Evolutionary conservation across 202 grass and related monocot genomes (phyloP).

Genomic region (Setaria italica): DNA sequence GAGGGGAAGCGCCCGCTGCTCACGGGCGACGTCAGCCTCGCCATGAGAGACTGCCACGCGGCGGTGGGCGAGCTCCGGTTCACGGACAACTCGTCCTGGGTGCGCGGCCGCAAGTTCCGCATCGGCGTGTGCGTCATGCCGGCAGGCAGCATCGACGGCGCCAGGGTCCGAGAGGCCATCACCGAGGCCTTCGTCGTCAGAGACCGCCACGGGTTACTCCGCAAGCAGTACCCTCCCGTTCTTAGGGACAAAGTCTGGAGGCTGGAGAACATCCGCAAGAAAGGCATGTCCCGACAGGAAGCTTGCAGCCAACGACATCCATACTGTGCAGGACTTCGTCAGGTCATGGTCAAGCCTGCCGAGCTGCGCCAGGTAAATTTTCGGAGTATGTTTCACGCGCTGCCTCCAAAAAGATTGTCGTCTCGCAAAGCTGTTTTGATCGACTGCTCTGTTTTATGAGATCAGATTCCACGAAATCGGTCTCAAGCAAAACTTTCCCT

Average conservation of each 20-base stretch:
- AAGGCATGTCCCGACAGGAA: slow-evolving; percentile 74
- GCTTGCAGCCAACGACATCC: slow-evolving; percentile 16
- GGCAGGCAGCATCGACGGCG: slow-evolving; percentile 40
- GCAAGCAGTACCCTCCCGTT: slow-evolving; percentile 76
- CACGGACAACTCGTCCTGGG: slow-evolving; percentile 88
- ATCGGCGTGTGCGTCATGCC: slow-evolving; percentile 65
- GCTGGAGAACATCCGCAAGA: slow-evolving; percentile 58
- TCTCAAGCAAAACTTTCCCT: no score
- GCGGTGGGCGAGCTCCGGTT: slow-evolving; percentile 64
- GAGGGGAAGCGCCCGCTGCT: slow-evolving; percentile 78
- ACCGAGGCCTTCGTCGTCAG: slow-evolving; percentile 67
- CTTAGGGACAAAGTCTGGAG: no score
- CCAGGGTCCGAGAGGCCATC: slow-evolving; percentile 68
- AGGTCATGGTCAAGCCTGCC: no score
- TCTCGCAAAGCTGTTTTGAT: no score
- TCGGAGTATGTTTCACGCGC: no score
- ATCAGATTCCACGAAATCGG: no score
- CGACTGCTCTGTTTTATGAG: no score
- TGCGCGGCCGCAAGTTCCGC: slow-evolving; percentile 70
- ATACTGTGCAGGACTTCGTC: no score
- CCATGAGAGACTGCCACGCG: slow-evolving; percentile 56
- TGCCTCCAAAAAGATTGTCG: no score
- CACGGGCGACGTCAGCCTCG: slow-evolving; percentile 65
- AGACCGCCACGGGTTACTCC: slow-evolving; percentile 79
- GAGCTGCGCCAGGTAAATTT: no score